Percentiles rank a stretch among this genome's conserved stretches.
phyloP scores from a whole-genome alignment of 2,329 filamentous ascomycete species.

The Paramyrothecium sp. region DNA sequence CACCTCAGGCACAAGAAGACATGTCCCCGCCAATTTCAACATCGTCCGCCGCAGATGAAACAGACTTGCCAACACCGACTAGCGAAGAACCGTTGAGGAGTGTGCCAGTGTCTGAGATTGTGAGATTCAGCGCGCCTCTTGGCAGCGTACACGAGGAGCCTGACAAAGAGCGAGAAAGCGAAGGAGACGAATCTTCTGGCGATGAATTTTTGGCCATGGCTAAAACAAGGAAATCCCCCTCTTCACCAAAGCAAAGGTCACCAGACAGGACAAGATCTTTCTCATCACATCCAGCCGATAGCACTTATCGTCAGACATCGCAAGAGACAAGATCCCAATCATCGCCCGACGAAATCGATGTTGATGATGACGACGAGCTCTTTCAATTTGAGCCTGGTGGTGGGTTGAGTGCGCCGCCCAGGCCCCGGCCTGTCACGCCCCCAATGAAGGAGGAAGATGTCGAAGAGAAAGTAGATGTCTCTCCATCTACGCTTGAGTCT shows the following conservation, averaged over 20 bases:
- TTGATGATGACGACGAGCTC: conserved; percentile 38
- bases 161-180: conserved; percentile 13
- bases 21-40: conserved; percentile 7
- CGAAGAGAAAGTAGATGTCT: conserved; percentile 23
- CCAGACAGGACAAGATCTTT: neutral
- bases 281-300: neutral
- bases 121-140: conserved; percentile 13
- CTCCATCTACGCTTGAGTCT: conserved; percentile 11
- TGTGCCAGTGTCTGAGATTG: conserved; percentile 12
- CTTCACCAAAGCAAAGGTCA: conserved; percentile 11
- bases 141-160: conserved; percentile 24
- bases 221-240: conserved; percentile 25
- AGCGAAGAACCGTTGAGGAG: conserved; percentile 15
- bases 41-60: neutral
- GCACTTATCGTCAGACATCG: too few relatives aligned
- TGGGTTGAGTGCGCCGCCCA: conserved; percentile 27
- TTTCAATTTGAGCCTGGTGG: conserved; percentile 44
- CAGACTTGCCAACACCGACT: conserved; percentile 5
- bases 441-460: conserved; percentile 31
- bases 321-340: neutral
- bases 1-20: conserved; percentile 14
- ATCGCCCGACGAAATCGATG: conserved; percentile 10
- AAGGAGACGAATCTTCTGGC: conserved; percentile 34
- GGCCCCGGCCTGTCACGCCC: conserved; percentile 18
- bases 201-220: conserved; percentile 41